A percentile compares a stretch with the other conserved stretches of the same genome.
Evolutionary conservation across 1,284 basidiomycete species (phyloP).

Genomic region (Tetrapyrgos nigripes): DNA sequence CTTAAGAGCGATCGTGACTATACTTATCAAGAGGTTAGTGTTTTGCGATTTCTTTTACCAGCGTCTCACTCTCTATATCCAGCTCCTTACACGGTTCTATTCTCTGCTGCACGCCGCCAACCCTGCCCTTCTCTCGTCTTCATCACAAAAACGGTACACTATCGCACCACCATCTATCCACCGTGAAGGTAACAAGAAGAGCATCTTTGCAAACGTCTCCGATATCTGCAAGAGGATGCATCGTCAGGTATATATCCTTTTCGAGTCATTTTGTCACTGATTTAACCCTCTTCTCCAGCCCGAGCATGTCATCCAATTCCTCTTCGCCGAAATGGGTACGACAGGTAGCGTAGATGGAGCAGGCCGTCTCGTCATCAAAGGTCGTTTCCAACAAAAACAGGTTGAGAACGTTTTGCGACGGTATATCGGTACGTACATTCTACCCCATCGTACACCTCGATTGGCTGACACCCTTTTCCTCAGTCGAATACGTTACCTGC

Average conservation of each 20-base stretch:
- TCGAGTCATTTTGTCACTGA: neutral
- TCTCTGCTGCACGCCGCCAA: conserved; percentile 92
- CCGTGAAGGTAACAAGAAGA: conserved; percentile 96
- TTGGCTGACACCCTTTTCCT: conserved; percentile 4
- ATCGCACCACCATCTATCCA: conserved; percentile 97
- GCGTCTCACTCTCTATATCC: conserved; percentile 1
- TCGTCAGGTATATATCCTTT: conserved; percentile 57
- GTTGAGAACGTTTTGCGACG: conserved; percentile 97
- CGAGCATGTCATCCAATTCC: conserved; percentile 98
- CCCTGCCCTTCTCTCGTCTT: conserved; percentile 85
- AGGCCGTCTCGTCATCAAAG: conserved; percentile 95
- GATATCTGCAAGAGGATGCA: conserved; percentile 99
- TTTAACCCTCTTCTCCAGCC: conserved; percentile 54
- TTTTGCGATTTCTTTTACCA: neutral
- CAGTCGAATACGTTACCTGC: conserved; percentile 99
- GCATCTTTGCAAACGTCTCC: conserved; percentile 94
- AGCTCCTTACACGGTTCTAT: conserved; percentile 96
- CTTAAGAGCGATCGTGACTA: conserved; percentile 94
- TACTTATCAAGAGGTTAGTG: conserved; percentile 86
- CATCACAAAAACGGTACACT: conserved; percentile 92
- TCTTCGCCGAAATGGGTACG: conserved; percentile 99
- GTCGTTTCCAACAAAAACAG: conserved; percentile 98
- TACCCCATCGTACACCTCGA: conserved; percentile 4
- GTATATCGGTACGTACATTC: conserved; percentile 86
- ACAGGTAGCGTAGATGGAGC: conserved; percentile 95